A percentile compares a stretch with the other conserved stretches of the same genome.
phyloP scores from a whole-genome alignment of 192 early-diverging fungal genomes.

The Backusella circina region DNA sequence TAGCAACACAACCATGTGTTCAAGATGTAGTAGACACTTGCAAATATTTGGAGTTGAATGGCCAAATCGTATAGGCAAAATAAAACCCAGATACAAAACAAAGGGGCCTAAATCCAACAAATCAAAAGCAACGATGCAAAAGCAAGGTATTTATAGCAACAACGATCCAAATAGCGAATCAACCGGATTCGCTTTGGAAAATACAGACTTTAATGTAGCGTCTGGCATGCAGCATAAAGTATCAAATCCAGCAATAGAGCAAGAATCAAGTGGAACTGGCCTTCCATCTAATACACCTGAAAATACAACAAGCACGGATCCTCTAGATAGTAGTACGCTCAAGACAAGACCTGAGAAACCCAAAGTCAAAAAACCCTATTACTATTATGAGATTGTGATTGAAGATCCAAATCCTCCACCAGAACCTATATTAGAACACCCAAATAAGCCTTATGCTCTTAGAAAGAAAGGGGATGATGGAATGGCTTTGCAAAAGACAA shows the following conservation, averaged over 20 bases:
- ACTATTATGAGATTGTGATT: not conserved
- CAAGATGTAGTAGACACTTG: not conserved
- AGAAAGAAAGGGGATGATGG: not conserved
- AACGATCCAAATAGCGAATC: not conserved
- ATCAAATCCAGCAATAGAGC: not conserved
- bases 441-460: not conserved
- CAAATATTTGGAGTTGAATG: not conserved
- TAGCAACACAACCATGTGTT: not conserved
- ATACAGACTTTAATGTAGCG: not conserved
- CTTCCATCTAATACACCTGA: not conserved
- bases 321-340: not conserved
- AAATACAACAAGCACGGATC: not conserved
- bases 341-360: not conserved
- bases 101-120: not conserved
- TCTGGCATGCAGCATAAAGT: not conserved
- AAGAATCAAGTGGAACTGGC: not conserved
- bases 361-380: not conserved
- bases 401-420: not conserved
- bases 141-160: not conserved
- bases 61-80: not conserved
- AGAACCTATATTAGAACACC: not conserved
- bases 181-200: not conserved
- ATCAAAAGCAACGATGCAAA: not conserved
- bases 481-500: not conserved
- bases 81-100: not conserved